phyloP scores from a whole-genome alignment of 345 rosid genomes.

The Eucalyptus caleyi region DNA sequence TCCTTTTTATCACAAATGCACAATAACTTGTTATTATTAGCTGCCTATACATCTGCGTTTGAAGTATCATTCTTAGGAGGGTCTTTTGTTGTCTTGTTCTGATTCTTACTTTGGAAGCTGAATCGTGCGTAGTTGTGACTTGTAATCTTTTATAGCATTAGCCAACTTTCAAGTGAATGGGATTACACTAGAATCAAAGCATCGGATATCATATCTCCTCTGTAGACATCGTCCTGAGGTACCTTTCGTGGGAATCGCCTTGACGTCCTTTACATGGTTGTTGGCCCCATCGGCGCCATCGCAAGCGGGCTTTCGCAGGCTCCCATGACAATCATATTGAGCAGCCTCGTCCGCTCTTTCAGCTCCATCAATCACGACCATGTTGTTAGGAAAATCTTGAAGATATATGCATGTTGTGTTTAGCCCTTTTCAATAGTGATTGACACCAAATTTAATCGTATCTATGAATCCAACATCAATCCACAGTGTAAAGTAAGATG shows the following conservation, averaged over 20 bases:
- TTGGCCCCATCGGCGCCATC: slow-evolving; percentile 21
- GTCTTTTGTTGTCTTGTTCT: neutral
- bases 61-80: neutral
- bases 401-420: slow-evolving; percentile 15
- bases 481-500: too few species aligned
- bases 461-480: neutral
- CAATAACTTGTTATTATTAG: neutral
- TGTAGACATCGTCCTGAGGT: neutral
- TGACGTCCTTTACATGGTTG: slow-evolving; percentile 12
- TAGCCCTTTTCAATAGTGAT: neutral
- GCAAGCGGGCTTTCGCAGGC: slow-evolving; percentile 42
- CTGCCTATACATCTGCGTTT: neutral
- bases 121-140: neutral
- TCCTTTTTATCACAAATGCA: neutral
- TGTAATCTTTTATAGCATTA: neutral
- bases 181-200: neutral
- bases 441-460: neutral
- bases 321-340: slow-evolving; percentile 19
- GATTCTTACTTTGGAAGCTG: neutral
- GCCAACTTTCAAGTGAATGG: neutral
- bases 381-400: slow-evolving; percentile 21
- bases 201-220: neutral
- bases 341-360: slow-evolving; percentile 44
- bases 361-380: slow-evolving; percentile 16
- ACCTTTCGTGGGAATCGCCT: neutral